Conservation (phyloP, 176 grass and related monocot genomes). For the Canna indica region DNA sequence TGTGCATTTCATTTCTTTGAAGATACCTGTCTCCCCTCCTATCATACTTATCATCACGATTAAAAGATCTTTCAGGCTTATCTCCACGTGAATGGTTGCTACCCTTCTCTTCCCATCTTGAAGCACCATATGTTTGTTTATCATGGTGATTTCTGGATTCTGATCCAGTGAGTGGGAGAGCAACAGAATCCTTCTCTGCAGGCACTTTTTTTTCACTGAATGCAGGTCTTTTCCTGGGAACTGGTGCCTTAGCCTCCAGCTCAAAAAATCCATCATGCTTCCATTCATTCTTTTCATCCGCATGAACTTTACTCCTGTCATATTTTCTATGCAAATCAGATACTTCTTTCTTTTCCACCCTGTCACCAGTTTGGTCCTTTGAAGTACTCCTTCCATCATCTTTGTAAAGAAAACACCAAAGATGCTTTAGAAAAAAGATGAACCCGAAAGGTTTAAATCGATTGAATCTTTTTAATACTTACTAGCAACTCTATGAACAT, state of each 20-base stretch:
- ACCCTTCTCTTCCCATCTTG: slow-evolving; percentile 45
- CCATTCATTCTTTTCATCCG: slow-evolving; percentile 34
- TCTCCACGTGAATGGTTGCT: slow-evolving; percentile 17
- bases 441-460: background rate
- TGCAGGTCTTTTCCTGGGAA: slow-evolving; percentile 36
- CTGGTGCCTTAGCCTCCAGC: slow-evolving; percentile 33
- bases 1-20: slow-evolving; percentile 34
- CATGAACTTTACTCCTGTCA: slow-evolving; percentile 26
- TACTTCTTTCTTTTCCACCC: slow-evolving; percentile 23
- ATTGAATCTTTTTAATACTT: background rate
- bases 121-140: slow-evolving; percentile 26
- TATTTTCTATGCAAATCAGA: slow-evolving; percentile 27
- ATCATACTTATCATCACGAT: slow-evolving; percentile 32
- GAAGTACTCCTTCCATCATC: slow-evolving; percentile 46
- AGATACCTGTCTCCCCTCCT: slow-evolving; percentile 39
- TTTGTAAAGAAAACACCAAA: slow-evolving; percentile 24
- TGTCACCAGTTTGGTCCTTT: slow-evolving; percentile 36
- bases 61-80: background rate
- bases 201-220: slow-evolving; percentile 45
- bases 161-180: slow-evolving; percentile 3
- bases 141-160: slow-evolving; percentile 29
- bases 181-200: slow-evolving; percentile 25
- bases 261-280: slow-evolving; percentile 63
- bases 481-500: slow-evolving; percentile 41
- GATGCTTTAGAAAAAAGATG: background rate